Percentiles rank a stretch among this genome's conserved stretches.
Conservation (phyloP, 345 rosid species). For the Viola odorata region DNA sequence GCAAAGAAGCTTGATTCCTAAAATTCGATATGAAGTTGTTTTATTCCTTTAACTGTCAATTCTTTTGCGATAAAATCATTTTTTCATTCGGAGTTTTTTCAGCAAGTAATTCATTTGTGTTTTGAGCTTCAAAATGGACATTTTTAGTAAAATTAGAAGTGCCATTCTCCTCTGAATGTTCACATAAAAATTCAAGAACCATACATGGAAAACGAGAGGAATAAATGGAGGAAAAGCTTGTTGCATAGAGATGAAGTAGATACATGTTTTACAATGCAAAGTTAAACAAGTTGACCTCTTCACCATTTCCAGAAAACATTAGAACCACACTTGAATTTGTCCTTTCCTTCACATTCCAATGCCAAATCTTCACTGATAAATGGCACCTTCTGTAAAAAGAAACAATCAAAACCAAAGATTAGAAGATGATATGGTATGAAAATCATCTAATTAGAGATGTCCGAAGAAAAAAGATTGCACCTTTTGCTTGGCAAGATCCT, state of each 20-base stretch:
- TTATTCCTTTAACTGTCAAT: too few species aligned
- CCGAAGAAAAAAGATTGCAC: constrained; percentile 22
- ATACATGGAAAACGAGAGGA: not conserved
- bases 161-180: too few species aligned
- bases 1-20: too few species aligned
- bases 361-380: constrained; percentile 73
- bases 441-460: not conserved
- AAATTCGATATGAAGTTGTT: too few species aligned
- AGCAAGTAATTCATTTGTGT: too few species aligned
- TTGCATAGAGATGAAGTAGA: constrained; percentile 20
- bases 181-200: not conserved
- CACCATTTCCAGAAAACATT: constrained; percentile 99
- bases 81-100: too few species aligned
- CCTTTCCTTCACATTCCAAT: constrained; percentile 91
- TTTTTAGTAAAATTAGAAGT: too few species aligned
- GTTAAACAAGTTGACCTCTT: constrained; percentile 20
- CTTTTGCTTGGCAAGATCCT: constrained; percentile 98
- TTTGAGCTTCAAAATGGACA: too few species aligned
- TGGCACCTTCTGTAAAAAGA: constrained; percentile 79
- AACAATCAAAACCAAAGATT: not conserved
- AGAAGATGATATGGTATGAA: not conserved
- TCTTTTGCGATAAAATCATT: too few species aligned
- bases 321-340: constrained; percentile 97
- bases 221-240: constrained; percentile 13
- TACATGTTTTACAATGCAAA: constrained; percentile 24